Base-by-base conservation (phyloP, 2,329 filamentous ascomycete genomes). In the Hypoxylon sp. region DNA sequence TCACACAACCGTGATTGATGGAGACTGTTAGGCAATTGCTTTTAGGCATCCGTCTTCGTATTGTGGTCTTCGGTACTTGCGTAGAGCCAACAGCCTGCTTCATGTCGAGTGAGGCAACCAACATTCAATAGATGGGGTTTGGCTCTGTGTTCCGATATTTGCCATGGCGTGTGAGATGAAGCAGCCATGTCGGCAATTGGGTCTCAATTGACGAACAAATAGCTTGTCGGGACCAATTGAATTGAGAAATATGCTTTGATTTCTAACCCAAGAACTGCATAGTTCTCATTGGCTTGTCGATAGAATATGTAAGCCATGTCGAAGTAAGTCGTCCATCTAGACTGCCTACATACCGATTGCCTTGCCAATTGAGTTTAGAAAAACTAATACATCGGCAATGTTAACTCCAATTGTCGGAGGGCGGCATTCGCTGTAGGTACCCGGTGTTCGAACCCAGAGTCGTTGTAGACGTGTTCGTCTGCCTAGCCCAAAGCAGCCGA, bases 21-120 rank as follows among this genome's bases (percentile, higher is more conserved):
- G 39, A 59, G 37, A 56, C 53, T 50, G 64, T 70, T 58, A 62
- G 64, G 67, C 67, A 59, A 58, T 70, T 60, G 54, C 32, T 58
- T 70, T 68, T 68, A 70, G 68, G 68, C 68, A 65, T 32, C 68
- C 62, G 52, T 58, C 19, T 60, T 65, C 44, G 52, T 60, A 44
- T 53, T 47, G 50, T 46, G 48, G 44, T 13, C 31, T 54, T 68
- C 65, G 68, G 68, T 63, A 70, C 58, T 65, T 63, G 55, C 10
- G 31, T 21, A 55, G 48, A 29, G 15, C 59, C 55, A 63, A 52
- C 46, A 50, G 56, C 50, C 44, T 57, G 27, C 27, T 48, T 59
- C 47, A 62, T 39, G 13, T 61, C 51, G 31, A 66, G 54, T 48
- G 66, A 69, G 66, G 62, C 62, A 57, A 57, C 35, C 57, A 62